Conservation (phyloP, 1,139 yeast genomes). For the Ogataea hybrid region DNA sequence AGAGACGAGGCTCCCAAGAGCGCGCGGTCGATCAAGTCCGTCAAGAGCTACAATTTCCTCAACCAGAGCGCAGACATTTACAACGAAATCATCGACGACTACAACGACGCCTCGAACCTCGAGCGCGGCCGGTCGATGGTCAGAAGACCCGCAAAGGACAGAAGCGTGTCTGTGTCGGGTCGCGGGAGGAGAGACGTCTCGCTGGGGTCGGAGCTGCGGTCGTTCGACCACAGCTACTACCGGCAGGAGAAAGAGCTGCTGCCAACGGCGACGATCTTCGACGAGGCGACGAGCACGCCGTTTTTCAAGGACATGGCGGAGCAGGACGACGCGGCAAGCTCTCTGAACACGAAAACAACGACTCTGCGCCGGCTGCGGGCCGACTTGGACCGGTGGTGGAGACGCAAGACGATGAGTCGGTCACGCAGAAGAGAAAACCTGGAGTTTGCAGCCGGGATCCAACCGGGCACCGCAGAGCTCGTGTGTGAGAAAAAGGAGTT, state of each 20-base stretch:
- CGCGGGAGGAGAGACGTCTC: slow-evolving; percentile 8
- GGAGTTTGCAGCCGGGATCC: slow-evolving; percentile 1
- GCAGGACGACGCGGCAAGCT: slow-evolving; percentile 3
- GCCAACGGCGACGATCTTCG: slow-evolving; percentile 14
- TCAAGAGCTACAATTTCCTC: slow-evolving; percentile 3
- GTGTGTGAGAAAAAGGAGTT: slow-evolving; percentile 10
- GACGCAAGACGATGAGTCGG: slow-evolving; percentile 2
- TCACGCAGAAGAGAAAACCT: background rate
- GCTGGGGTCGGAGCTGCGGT: slow-evolving; percentile 5
- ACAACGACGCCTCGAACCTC: slow-evolving; percentile 11
- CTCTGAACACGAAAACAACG: slow-evolving; percentile 8
- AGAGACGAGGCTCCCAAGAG: slow-evolving; percentile 5
- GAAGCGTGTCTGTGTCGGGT: slow-evolving; percentile 12
- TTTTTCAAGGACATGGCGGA: slow-evolving; percentile 13
- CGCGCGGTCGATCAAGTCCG: slow-evolving; percentile 6
- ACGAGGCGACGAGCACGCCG: slow-evolving; percentile 18
- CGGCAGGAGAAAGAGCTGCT: slow-evolving; percentile 4
- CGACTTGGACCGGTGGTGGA: slow-evolving; percentile 18
- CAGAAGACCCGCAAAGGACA: slow-evolving; percentile 10
- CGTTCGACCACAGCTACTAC: slow-evolving; percentile 2
- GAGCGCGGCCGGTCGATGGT: slow-evolving; percentile 13
- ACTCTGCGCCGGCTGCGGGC: slow-evolving; percentile 13
- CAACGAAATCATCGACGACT: slow-evolving; percentile 20
- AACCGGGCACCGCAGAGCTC: slow-evolving; percentile 9
- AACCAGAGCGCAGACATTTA: slow-evolving; percentile 18